A percentile compares a stretch with the other conserved stretches of the same genome.
These are phyloP conservation scores for Backusella psychrophila DNA, from an alignment of 192 early-diverging fungal genomes.

Conservation along the genomic window DNA sequence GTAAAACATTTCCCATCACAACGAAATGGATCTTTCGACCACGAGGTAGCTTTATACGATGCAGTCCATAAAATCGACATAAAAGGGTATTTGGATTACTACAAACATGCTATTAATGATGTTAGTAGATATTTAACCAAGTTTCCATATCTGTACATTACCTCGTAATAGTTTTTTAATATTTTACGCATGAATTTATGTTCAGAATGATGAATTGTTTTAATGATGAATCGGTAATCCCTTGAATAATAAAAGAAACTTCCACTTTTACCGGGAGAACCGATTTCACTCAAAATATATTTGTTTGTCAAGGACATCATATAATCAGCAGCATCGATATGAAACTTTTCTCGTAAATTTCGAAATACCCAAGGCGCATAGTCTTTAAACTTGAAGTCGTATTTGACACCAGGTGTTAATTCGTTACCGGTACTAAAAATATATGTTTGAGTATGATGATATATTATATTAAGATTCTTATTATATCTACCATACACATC, in stretches of 20 bases:
- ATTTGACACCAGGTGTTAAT: conserved; percentile 88
- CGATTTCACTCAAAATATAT: conserved; percentile 97
- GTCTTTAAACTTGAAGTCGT: conserved; percentile 99
- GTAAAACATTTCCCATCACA: conserved; percentile 98
- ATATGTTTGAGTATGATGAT: conserved; percentile 53
- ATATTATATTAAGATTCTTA: conserved; percentile 40
- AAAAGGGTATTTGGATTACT: conserved; percentile 90
- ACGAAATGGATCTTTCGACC: conserved; percentile 97
- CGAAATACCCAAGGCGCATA: conserved; percentile 99
- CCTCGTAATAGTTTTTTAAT: conserved; percentile 82
- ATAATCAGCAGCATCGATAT: conserved; percentile 92
- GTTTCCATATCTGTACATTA: conserved; percentile 46
- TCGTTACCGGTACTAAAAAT: conserved; percentile 92
- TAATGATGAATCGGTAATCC: conserved; percentile 99
- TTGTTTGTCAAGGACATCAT: conserved; percentile 94
- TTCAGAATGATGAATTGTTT: conserved; percentile 95
- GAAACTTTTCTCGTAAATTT: conserved; percentile 82
- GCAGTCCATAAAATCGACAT: conserved; percentile 92
- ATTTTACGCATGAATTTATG: conserved; percentile 93
- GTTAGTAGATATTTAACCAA: conserved; percentile 83
- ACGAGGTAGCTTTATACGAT: conserved; percentile 92
- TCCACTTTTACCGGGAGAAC: conserved; percentile 95
- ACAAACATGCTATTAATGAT: conserved; percentile 66
- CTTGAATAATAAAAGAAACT: conserved; percentile 98
- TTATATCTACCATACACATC: conserved; percentile 67